Percentiles rank a stretch among this genome's conserved stretches.
Evolutionary conservation across 2,329 filamentous ascomycete species (phyloP).

Genomic region (Fusarium sp.): DNA sequence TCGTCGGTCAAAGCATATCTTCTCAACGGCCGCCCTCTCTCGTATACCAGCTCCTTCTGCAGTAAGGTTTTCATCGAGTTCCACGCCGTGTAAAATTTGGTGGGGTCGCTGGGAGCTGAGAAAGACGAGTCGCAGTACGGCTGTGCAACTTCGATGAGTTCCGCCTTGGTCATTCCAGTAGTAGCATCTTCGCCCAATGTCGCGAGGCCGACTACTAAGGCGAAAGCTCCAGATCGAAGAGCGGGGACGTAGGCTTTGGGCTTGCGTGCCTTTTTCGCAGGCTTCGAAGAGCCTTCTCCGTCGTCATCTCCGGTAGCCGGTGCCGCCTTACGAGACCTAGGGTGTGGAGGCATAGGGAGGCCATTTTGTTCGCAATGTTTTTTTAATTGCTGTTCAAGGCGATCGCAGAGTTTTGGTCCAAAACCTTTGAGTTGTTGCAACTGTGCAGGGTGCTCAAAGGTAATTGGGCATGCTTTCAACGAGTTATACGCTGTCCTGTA

Average conservation of each 20-base stretch:
- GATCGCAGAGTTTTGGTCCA: slow-evolving; percentile 76
- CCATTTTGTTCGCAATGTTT: slow-evolving; percentile 75
- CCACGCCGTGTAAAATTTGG: slow-evolving; percentile 83
- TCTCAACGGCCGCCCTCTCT: slow-evolving; percentile 74
- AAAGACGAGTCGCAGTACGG: slow-evolving; percentile 80
- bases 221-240: slow-evolving; percentile 80
- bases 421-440: slow-evolving; percentile 79
- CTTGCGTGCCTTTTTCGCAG: slow-evolving; percentile 70
- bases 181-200: slow-evolving; percentile 66
- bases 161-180: slow-evolving; percentile 72
- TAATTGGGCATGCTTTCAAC: slow-evolving; percentile 78
- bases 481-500: slow-evolving; percentile 83
- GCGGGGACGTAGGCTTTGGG: slow-evolving; percentile 77
- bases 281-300: slow-evolving; percentile 51
- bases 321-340: slow-evolving; percentile 58
- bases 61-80: slow-evolving; percentile 82
- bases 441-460: slow-evolving; percentile 78
- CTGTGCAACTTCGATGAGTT: slow-evolving; percentile 77
- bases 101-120: slow-evolving; percentile 73
- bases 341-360: slow-evolving; percentile 73
- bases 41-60: slow-evolving; percentile 79
- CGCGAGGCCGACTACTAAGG: slow-evolving; percentile 75
- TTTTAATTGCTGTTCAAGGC: slow-evolving; percentile 71
- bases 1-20: slow-evolving; percentile 80
- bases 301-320: slow-evolving; percentile 50